phyloP scores from a whole-genome alignment of 306 rosid species.

The Ormosia emarginata region DNA sequence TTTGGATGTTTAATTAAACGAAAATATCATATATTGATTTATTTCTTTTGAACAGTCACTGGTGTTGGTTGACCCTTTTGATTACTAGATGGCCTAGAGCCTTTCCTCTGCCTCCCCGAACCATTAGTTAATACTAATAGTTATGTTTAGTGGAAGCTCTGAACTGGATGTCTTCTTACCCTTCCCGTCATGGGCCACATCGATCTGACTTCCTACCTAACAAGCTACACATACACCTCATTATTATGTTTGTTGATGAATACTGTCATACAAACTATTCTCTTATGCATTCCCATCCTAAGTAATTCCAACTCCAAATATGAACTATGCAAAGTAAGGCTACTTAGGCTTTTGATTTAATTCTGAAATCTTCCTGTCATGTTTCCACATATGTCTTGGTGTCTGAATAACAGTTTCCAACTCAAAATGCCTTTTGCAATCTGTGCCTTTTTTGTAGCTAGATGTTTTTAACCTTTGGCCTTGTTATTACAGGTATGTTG shows the following conservation, averaged over 20 bases:
- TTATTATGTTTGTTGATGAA: neutral
- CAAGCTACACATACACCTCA: neutral
- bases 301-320: neutral
- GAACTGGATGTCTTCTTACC: neutral
- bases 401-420: neutral
- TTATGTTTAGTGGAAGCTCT: neutral
- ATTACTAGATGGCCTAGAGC: neutral
- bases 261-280: neutral
- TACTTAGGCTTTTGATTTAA: neutral
- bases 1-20: neutral
- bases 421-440: neutral
- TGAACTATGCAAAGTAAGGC: neutral
- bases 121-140: no score
- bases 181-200: neutral
- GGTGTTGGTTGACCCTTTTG: neutral
- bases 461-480: neutral
- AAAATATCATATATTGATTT: neutral
- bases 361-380: neutral
- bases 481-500: constrained; percentile 63
- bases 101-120: neutral
- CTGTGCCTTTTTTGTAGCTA: neutral
- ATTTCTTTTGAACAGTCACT: neutral
- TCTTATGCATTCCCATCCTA: neutral
- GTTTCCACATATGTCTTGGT: neutral
- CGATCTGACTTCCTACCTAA: neutral